A percentile compares a stretch with the other conserved stretches of the same genome.
Evolutionary conservation across 2,329 filamentous ascomycete genomes (phyloP).

Genomic region (Orbilia ellipsospora): DNA sequence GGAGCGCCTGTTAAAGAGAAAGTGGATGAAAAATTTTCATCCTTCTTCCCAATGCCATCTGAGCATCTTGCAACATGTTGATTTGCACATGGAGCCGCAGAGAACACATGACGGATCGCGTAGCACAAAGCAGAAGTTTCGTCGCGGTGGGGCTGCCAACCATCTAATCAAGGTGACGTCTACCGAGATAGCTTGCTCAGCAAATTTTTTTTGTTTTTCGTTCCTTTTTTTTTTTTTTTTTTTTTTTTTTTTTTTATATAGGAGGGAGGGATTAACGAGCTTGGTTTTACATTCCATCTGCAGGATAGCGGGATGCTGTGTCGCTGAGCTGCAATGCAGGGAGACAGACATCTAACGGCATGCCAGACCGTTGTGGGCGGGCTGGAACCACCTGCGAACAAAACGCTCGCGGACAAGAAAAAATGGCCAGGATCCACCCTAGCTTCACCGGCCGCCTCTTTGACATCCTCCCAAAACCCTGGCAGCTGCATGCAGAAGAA

Average conservation of each 20-base stretch:
- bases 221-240: too few species aligned
- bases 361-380: constrained; percentile 22
- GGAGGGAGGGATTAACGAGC: too few species aligned
- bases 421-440: constrained; percentile 49
- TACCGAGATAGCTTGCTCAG: too few species aligned
- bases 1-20: constrained; percentile 19
- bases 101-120: not conserved
- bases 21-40: constrained; percentile 15
- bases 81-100: not conserved
- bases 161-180: too few species aligned
- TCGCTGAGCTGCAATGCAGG: too few species aligned
- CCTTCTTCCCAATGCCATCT: not conserved
- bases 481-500: not conserved
- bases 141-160: too few species aligned
- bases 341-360: not conserved
- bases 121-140: too few species aligned
- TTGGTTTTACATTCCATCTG: too few species aligned
- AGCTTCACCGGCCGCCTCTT: constrained; percentile 26
- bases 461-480: constrained; percentile 11
- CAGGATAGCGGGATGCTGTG: too few species aligned
- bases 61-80: constrained; percentile 3
- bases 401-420: not conserved
- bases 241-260: too few species aligned
- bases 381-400: constrained; percentile 1
- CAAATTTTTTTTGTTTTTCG: too few species aligned